Base-by-base conservation (phyloP, 208 protist genomes). In the Acanthamoeba royreba region DNA sequence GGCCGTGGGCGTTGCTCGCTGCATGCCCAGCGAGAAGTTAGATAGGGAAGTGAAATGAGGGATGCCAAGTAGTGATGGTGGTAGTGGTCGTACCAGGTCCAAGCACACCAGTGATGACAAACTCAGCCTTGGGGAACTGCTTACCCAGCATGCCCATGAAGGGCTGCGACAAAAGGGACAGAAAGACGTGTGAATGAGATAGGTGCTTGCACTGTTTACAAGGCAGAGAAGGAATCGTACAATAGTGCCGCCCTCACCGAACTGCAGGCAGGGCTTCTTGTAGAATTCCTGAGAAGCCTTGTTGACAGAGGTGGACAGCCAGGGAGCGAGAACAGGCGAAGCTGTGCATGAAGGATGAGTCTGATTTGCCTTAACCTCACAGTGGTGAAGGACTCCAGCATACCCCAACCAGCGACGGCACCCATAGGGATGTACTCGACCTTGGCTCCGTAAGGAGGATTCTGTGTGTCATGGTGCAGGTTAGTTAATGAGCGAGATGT, bases 61-160 rank as follows among this genome's bases (percentile, higher is more conserved):
- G 87, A 81, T 17, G n/a, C 15, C 25, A 86, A 92, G 17, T 28
- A 49, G 33, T 15, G 33, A 11, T 13, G 63, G 17, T 13, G 33
- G 46, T 28, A 55, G 86, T 88, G 55, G 87, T 69, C 33, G 31
- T 45, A 93, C n/a, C 55, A 58, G 98, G 98, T 43, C 98, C 98
- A 2, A 99, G 95, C 0, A 99, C 92, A 86, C 98, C 98, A 0
- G 98, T 99, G 33, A 99, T 97, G 5, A 99, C 86, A 90, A 99
- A 99, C 96, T 99, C 98, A 33, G 98, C 98, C 31, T 97, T 63
- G n/a, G 98, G 98, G 96, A 98, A 99, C 52, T 89, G 95, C 13
- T 98, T 61, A 61, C 97, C 93, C 0, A 99, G 97, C 96, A 98
- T 98, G 35, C 96, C 97, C 90, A 99, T 99, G 79, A 99, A 98